Evolutionary conservation across 2,329 filamentous ascomycete genomes (phyloP), one percentile per base, ranked within the genome.

Genomic region (Pestalotiopsis sp.): DNA sequence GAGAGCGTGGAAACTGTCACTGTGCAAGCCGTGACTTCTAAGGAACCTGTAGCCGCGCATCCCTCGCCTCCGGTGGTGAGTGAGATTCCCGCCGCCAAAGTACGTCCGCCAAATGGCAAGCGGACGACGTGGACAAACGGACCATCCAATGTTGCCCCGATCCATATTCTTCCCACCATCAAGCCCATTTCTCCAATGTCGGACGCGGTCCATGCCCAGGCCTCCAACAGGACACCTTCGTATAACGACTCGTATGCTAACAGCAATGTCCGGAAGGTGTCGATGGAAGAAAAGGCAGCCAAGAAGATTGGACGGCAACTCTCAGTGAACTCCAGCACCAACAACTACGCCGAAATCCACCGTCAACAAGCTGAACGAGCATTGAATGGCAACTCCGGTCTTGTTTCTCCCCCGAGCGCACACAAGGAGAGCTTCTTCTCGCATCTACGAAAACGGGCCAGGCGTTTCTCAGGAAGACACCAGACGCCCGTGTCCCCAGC

Each of bases 381-480:
- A 48, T 85, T 98, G 59, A 98, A 94, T 76, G 96, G 94, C 65
- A 90, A 91, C 74, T 88, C 86, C 40, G 92, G 91, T 24, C 83
- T 94, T 26, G 89, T 88, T 17, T 96, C 94, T 5, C 93, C 94
- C 3, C 89, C 91, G 0, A 91, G 87, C 74, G 92, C 88, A 20
- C 92, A 94, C 67, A 97, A 97, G 77, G 96, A 99, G 79, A 94
- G 96, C 79, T 99, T 99, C 84, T 99, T 99, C 81, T 98, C 96
- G 0, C 96, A 99, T 78, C 86, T 99, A 7, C 89, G 96, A 67
- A 99, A 99, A 81, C 91, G 95, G 64, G 96, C 97, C 35, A 89
- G 96, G 73, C 88, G 96, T 72, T 91, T 99, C 69, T 99, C 96
- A 30, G 96, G 96, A 60, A 91, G 95, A 67, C 94, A 97, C 76